phyloP scores from a whole-genome alignment of 495 filamentous ascomycete species.

The Penicilliopsis zonata region DNA sequence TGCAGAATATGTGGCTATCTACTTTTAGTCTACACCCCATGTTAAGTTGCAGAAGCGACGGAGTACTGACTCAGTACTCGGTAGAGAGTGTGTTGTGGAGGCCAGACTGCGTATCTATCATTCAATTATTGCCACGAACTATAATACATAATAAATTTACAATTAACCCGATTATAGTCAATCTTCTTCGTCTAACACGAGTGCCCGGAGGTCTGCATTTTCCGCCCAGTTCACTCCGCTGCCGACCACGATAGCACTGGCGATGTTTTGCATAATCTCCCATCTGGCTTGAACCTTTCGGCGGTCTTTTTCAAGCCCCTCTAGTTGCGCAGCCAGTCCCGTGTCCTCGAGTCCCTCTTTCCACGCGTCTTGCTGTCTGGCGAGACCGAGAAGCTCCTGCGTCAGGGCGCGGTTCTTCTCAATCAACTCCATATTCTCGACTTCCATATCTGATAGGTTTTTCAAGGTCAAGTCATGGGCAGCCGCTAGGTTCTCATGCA shows the following conservation, averaged over 20 bases:
- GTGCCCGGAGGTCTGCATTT: constrained; percentile 51
- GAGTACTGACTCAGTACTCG: no score
- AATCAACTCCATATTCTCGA: constrained; percentile 40
- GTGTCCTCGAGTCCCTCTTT: constrained; percentile 37
- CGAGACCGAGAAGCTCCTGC: constrained; percentile 45
- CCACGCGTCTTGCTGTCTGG: constrained; percentile 41
- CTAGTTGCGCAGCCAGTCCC: constrained; percentile 38
- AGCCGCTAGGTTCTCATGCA: constrained; percentile 42
- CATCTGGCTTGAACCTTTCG: constrained; percentile 47
- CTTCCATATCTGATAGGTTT: constrained; percentile 40
- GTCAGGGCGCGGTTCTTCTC: constrained; percentile 52
- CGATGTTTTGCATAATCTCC: constrained; percentile 62
- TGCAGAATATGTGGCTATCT: no score
- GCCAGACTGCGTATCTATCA: no score
- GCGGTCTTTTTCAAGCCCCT: constrained; percentile 41
- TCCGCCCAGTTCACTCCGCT: constrained; percentile 78
- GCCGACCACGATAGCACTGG: constrained; percentile 62
- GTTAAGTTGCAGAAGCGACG: no score
- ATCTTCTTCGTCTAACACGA: constrained; percentile 66
- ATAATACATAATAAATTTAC: no score
- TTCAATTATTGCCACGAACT: no score
- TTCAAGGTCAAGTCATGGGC: constrained; percentile 33
- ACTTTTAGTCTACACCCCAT: no score
- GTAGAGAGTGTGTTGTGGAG: no score
- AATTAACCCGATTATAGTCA: no score